Evolutionary conservation across 164 flowering plant species (phyloP), one percentile per base, ranked within the genome.

Genomic region (Santalum album): DNA sequence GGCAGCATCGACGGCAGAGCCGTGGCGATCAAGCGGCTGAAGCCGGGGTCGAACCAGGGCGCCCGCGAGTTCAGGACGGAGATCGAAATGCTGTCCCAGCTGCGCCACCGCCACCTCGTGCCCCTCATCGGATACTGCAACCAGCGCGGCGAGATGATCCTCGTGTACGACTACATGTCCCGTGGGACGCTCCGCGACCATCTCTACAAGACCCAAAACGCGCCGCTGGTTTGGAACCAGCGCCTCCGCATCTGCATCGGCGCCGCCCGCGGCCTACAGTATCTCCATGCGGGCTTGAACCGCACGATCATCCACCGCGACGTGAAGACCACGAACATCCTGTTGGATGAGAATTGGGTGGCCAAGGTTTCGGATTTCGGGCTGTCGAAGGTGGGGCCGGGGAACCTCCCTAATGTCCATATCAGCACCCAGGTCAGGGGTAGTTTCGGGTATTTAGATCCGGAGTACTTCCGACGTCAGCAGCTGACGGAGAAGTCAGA

Each of bases 51-150:
- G 3, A 1, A n/a, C 3, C 59, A 55, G 19, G 59, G 65, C 12
- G 38, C 23, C 7, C 14, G 12, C 5, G 59, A 61, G 45, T 61
- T 61, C 29, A 1, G 6, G 40, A 55, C 54, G 11, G 65, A 61
- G 49, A 61, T 54, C 20, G 24, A 34, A 1, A 18, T 55, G 53
- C 54, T 61, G 17, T 54, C 59, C 6, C 52, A 21, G 49, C 57
- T 61, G 20, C 58, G 54, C 26, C 58, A 61, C 42, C 25, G 14
- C 26, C 47, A 61, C 27, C 65, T 61, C 9, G 65, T 61, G 17
- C 55, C 65, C 4, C 54, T 61, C 7, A 54, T 61, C 16, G 65
- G 65, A 1, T 61, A 53, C 3, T 54, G 58, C 29, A 23, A 45
- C 26, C 54, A 61, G 0, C n/a, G 2, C 19, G 15, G 25, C 0